A percentile compares a stretch with the other conserved stretches of the same genome.
Evolutionary conservation across 768 basidiomycete species (phyloP).

Genomic region (Coprinellus aureogranulatus): DNA sequence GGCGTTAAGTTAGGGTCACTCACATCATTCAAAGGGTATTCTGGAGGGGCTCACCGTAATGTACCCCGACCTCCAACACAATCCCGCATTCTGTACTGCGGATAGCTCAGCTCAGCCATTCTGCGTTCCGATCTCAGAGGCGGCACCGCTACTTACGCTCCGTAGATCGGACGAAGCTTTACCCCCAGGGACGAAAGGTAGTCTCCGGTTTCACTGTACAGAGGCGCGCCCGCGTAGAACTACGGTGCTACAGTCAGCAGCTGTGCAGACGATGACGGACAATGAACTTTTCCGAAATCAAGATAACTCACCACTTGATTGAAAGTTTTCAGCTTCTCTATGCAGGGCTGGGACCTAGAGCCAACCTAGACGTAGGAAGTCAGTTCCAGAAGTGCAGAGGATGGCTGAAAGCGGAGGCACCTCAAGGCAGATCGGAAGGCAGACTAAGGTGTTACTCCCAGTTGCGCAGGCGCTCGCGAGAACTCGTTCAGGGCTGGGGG

Average conservation of each 20-base stretch:
- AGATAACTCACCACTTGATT: conserved; percentile 14
- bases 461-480: conserved; percentile 11
- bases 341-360: conserved; percentile 12
- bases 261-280: neutral
- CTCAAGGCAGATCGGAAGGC: conserved; percentile 21
- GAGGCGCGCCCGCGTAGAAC: conserved; percentile 23
- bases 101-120: neutral
- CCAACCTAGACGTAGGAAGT: conserved; percentile 14
- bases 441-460: conserved; percentile 7
- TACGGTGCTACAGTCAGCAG: conserved; percentile 6
- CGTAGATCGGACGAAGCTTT: conserved; percentile 30
- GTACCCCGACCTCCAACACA: neutral
- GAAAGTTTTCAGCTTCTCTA: conserved; percentile 16
- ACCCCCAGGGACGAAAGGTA: conserved; percentile 14
- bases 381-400: neutral
- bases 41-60: neutral
- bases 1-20: too few relatives aligned
- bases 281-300: neutral
- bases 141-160: conserved; percentile 25
- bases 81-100: conserved; percentile 20
- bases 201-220: conserved; percentile 25
- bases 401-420: conserved; percentile 9
- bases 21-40: conserved; percentile 5
- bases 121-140: neutral
- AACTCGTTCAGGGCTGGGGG: conserved; percentile 15